phyloP scores from a whole-genome alignment of 2,329 filamentous ascomycete genomes.

The Epichloe bromicola region DNA sequence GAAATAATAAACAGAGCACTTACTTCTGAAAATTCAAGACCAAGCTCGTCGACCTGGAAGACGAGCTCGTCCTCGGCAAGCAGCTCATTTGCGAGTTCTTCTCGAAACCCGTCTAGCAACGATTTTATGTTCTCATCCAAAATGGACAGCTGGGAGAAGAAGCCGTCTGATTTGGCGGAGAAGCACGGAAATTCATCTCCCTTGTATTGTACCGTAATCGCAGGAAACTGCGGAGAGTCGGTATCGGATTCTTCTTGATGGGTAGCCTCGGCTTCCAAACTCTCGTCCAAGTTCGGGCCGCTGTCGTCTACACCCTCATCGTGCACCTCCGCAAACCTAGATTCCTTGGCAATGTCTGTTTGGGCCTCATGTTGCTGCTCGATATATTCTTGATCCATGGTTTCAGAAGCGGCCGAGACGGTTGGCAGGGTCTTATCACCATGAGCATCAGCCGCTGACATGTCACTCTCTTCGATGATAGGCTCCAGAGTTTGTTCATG shows the following conservation, averaged over 20 bases:
- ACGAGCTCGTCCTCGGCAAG: constrained; percentile 33
- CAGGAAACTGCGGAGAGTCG: constrained; percentile 15
- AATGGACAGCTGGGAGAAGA: constrained; percentile 30
- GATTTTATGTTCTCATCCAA: constrained; percentile 31
- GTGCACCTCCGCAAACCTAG: background rate
- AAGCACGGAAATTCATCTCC: constrained; percentile 31
- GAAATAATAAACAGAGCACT: constrained; percentile 7
- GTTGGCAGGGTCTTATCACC: background rate
- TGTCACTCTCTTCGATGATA: background rate
- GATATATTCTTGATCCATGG: background rate
- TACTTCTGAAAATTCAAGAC: constrained; percentile 40
- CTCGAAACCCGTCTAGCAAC: constrained; percentile 31
- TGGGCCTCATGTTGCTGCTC: background rate
- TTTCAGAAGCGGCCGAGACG: background rate
- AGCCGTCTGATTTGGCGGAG: constrained; percentile 23
- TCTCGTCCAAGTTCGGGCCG: background rate
- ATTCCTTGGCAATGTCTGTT: background rate
- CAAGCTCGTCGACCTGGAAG: constrained; percentile 38
- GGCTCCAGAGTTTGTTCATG: constrained; percentile 1
- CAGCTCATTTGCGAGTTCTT: constrained; percentile 33
- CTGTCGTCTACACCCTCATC: constrained; percentile 1
- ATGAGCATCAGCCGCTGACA: background rate
- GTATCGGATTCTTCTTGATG: constrained; percentile 4
- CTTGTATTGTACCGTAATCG: constrained; percentile 30
- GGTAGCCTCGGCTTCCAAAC: background rate